Evolutionary conservation across 257 asterid genomes (phyloP), one percentile per base, ranked within the genome.

Genomic region (Penstemon eatonii): DNA sequence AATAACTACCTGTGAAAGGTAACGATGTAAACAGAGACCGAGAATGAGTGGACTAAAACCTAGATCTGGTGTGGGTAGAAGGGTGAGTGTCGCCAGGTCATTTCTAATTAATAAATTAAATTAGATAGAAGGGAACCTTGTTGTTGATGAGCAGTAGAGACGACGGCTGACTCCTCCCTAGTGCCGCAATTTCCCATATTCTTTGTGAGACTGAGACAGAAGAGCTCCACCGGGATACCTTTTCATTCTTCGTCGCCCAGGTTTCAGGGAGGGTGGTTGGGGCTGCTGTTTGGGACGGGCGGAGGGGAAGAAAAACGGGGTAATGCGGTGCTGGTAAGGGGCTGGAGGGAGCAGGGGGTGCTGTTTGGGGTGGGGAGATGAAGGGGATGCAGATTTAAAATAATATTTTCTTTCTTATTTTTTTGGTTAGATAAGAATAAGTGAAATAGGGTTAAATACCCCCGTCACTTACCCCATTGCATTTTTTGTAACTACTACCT

Each of bases 101-200:
- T 25, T 25, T 25, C 6, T 49, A 11, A 49, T 49, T 10, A 15
- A 49, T 0, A 39, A 49, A 19, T 38, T 42, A 53, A 58, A 12
- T 46, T 7, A 44, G 59, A 33, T 6, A 45, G 37, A 9, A 8
- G 1, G 10, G 58, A 10, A 85, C 95, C 95, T 90, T 89, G 99
- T 64, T 78, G 74, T 57, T 83, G 89, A 68, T 91, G 97, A 69
- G 97, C 97, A 56, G 92, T 89, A 60, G 96, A 75, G 72, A 94
- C 85, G 69, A 87, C 97, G 77, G 96, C 84, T 25, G 99, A 85
- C 74, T 94, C 99, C 70, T 93, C 97, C 67, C 97, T 83, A 87
- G 97, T 93, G 71, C 99, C 99, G 84, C 97, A 93, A 73, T 94
- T 94, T 58, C 99, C 97, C 99, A 94, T 94, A 42, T 77, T 68